A percentile compares a stretch with the other conserved stretches of the same genome.
phyloP scores from a whole-genome alignment of 257 asterid species.

The Euphrasia confusa region DNA sequence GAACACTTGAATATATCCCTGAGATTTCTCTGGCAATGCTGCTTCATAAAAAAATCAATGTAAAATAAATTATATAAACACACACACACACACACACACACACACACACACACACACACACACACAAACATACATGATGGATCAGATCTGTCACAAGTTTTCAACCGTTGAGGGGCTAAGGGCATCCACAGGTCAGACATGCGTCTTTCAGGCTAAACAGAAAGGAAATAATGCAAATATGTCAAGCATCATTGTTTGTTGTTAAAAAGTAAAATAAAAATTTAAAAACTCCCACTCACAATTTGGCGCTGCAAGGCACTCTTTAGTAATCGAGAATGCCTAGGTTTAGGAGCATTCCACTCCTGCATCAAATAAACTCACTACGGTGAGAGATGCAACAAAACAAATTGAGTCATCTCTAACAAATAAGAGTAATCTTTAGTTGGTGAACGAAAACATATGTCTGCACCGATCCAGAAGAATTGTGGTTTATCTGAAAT shows the following conservation, averaged over 20 bases:
- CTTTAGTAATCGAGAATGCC: slow-evolving; percentile 77
- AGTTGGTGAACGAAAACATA: too few relatives aligned
- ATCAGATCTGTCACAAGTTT: slow-evolving; percentile 36
- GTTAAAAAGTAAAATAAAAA: slow-evolving; percentile 7
- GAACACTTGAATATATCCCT: slow-evolving; percentile 84
- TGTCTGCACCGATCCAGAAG: too few relatives aligned
- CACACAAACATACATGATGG: slow-evolving; percentile 41
- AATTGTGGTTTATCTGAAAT: too few relatives aligned
- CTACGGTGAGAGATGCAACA: slow-evolving; percentile 17
- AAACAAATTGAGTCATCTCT: neutral
- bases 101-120: slow-evolving; percentile 7
- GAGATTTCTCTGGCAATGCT: slow-evolving; percentile 68
- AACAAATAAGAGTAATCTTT: slow-evolving; percentile 1
- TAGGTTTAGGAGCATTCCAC: slow-evolving; percentile 84
- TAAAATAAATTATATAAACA: neutral
- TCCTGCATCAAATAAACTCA: slow-evolving; percentile 42
- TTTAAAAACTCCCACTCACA: slow-evolving; percentile 49
- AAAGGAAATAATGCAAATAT: slow-evolving; percentile 15
- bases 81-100: too few relatives aligned
- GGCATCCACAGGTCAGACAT: slow-evolving; percentile 72
- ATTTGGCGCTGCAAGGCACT: slow-evolving; percentile 69
- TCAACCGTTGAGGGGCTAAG: slow-evolving; percentile 62
- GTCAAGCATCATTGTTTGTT: slow-evolving; percentile 4
- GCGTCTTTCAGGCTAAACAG: slow-evolving; percentile 47
- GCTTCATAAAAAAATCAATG: slow-evolving; percentile 21